These are phyloP conservation scores for Picea engelmannii DNA, from an alignment of 83 land plant species.

Conservation along the genomic window DNA sequence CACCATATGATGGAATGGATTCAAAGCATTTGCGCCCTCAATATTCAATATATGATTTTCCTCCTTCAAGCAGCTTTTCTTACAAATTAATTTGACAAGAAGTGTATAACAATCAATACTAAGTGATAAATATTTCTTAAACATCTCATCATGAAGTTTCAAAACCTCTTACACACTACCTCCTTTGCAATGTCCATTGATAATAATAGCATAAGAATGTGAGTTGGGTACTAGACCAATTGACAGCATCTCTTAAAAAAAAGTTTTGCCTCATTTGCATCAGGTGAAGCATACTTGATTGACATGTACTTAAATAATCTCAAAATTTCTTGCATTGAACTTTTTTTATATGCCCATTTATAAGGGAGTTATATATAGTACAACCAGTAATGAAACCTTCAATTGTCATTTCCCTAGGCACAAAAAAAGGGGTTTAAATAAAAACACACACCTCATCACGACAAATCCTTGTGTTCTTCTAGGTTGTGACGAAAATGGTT, in stretches of 20 bases:
- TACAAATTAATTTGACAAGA: too few species aligned
- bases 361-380: slow-evolving; percentile 30
- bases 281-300: slow-evolving; percentile 7
- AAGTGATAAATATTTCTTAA: too few species aligned
- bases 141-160: too few species aligned
- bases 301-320: slow-evolving; percentile 8
- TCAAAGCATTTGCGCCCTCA: neutral
- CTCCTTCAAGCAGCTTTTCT: too few species aligned
- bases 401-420: slow-evolving; percentile 34
- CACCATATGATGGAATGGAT: slow-evolving; percentile 22
- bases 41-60: too few species aligned
- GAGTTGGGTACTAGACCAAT: slow-evolving; percentile 26
- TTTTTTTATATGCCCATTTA: slow-evolving; percentile 51
- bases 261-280: slow-evolving; percentile 18
- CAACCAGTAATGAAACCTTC: slow-evolving; percentile 28
- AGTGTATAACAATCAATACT: too few species aligned
- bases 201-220: slow-evolving; percentile 20
- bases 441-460: too few species aligned
- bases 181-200: slow-evolving; percentile 17
- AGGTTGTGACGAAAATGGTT: too few species aligned
- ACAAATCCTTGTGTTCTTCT: too few species aligned
- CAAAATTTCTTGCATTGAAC: slow-evolving; percentile 48
- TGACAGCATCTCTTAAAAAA: slow-evolving; percentile 25
- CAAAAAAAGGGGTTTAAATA: too few species aligned
- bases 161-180: slow-evolving; percentile 21